Base-by-base conservation (phyloP, 2,329 filamentous ascomycete species). In the Talaromyces albobiverticillius region DNA sequence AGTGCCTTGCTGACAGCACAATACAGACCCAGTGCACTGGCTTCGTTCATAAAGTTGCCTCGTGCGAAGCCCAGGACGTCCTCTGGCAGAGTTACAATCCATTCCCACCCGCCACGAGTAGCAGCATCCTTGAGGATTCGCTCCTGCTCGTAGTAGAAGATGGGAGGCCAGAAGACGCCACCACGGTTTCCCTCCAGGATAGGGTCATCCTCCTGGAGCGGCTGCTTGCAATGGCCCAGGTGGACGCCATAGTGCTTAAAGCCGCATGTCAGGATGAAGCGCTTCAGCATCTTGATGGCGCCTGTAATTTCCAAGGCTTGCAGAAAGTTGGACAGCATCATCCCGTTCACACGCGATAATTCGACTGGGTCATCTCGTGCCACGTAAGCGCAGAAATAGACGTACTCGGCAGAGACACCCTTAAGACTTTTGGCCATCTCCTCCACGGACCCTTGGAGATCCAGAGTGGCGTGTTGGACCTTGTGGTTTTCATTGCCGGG, bases 201-300 rank as follows among this genome's bases (percentile, higher is more conserved):
- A 1, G 72, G 71, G 52, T 79, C 76, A 13, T 69, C 65, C 60
- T 82, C 78, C 10, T 70, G 59, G 68, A 81, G 73, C 1, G 78
- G 79, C 56, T 73, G 72, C 56, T 79, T 80, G 13, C 68, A 63
- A 9, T 66, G 67, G 8, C 79, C 77, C 2, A 80, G 69, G 57
- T 82, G 79, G 3, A 81, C 76, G 22, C 78, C 77, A 59, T 81
- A 82, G 51, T 82, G 78, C 60, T 82, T 82, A 32, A 70, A 64
- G 1, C 79, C 79, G 0, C 72, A 76, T 5, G 78, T 75, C 9
- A 82, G 67, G 20, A 81, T 62, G 53, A 82, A 69, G n/a, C 75
- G 71, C 59, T 79, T 77, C 43, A 81, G 59, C 11, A 69, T 65
- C 43, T 68, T 67, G 32, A 68, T 64, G 3, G 72, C 71, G 0